These are phyloP conservation scores for Priceomyces melissophilus DNA, from an alignment of 805 yeast species.

Conservation along the genomic window DNA sequence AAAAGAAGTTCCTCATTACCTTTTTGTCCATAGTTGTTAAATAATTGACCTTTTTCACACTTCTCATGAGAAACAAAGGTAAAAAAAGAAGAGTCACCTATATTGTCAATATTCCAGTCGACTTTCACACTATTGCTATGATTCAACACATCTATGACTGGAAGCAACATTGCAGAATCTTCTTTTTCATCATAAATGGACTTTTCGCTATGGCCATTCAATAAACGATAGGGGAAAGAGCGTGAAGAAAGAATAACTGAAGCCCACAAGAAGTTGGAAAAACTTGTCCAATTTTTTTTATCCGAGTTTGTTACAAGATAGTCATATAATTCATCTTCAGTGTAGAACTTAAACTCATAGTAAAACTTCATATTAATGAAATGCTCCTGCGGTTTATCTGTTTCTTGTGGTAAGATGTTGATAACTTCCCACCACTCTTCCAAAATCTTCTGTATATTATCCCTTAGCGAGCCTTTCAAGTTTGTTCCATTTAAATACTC, in stretches of 20 bases:
- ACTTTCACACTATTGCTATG: constrained; percentile 63
- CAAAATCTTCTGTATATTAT: constrained; percentile 42
- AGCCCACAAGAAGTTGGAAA: constrained; percentile 75
- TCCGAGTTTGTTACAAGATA: constrained; percentile 20
- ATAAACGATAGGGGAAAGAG: constrained; percentile 73
- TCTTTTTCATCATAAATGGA: constrained; percentile 17
- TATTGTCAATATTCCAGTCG: constrained; percentile 48
- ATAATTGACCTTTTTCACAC: constrained; percentile 49
- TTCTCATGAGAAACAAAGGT: constrained; percentile 40
- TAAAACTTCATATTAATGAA: constrained; percentile 41
- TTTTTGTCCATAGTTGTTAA: constrained; percentile 83
- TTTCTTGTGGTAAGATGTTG: constrained; percentile 25
- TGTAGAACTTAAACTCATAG: constrained; percentile 39
- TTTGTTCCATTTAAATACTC: constrained; percentile 64
- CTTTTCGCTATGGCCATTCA: constrained; percentile 32
- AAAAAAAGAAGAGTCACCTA: constrained; percentile 22
- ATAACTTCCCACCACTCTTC: constrained; percentile 60
- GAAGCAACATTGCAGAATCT: constrained; percentile 66
- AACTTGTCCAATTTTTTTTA: constrained; percentile 54
- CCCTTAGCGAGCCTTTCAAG: constrained; percentile 51
- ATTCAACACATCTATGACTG: constrained; percentile 75
- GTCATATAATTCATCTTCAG: constrained; percentile 31
- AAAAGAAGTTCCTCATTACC: constrained; percentile 79
- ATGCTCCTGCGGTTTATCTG: constrained; percentile 31
- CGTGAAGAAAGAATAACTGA: constrained; percentile 66